Percentiles rank a stretch among this genome's conserved stretches.
phyloP scores from a whole-genome alignment of 2,329 filamentous ascomycete genomes.

The Alternaria metachromatica region DNA sequence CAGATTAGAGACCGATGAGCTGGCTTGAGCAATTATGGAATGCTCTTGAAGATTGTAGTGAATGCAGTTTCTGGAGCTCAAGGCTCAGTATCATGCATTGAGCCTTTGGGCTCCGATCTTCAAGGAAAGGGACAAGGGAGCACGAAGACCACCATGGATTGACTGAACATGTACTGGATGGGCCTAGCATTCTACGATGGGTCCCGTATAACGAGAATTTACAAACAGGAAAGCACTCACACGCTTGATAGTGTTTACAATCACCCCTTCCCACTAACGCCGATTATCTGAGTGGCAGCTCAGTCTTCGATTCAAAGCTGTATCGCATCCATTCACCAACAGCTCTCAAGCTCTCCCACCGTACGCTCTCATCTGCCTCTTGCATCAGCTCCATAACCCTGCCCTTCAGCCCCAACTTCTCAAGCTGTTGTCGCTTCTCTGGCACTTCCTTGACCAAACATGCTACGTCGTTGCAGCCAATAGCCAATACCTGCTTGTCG shows the following conservation, averaged over 20 bases:
- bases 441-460: slow-evolving; percentile 87
- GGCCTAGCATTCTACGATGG: slow-evolving; percentile 3
- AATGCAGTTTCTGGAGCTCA: neutral
- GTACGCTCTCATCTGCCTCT: slow-evolving; percentile 83
- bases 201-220: slow-evolving; percentile 1
- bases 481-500: slow-evolving; percentile 84
- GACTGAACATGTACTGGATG: slow-evolving; percentile 4
- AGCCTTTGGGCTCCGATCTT: neutral
- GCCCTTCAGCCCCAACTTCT: slow-evolving; percentile 83
- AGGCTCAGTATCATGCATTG: neutral
- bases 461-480: slow-evolving; percentile 93
- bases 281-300: slow-evolving; percentile 38
- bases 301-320: slow-evolving; percentile 53
- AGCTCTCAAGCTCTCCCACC: slow-evolving; percentile 90
- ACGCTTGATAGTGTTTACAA: slow-evolving; percentile 1
- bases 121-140: neutral
- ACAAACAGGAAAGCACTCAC: slow-evolving; percentile 5
- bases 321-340: slow-evolving; percentile 80
- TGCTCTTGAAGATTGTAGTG: neutral
- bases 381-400: slow-evolving; percentile 94
- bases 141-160: neutral
- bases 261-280: neutral
- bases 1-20: neutral
- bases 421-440: slow-evolving; percentile 78
- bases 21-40: neutral